Base-by-base conservation (phyloP, 495 filamentous ascomycete genomes). In the Schizothecium vesticola region DNA sequence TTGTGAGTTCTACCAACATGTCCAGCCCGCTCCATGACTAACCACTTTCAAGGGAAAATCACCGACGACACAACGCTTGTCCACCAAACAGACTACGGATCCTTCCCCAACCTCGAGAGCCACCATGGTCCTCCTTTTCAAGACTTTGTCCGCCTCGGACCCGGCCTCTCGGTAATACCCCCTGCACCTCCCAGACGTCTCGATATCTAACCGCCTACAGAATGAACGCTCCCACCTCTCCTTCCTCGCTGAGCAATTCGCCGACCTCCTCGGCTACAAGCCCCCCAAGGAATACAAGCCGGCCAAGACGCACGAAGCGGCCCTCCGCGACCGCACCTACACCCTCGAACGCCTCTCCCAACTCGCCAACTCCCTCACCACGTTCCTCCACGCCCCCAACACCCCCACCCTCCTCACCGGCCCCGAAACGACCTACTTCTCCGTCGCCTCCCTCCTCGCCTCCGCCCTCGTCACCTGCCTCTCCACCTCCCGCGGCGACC, bases 201-300 rank as follows among this genome's bases (percentile, higher is more conserved):
- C 19, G 13, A 57, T 65, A 22, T 1, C 70, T 67, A 72, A 71
- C 55, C 16, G 16, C 23, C 21, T 10, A 6, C 65, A 84, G 82
- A 77, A 76, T 56, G 75, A 73, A 11, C 76, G 82, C 3, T 75
- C 74, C 12, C 82, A 84, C 56, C 65, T 83, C 13, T 66, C 76
- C 12, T 70, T 83, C 58, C 68, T 83, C 8, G 67, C 80, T 2
- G 81, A 84, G 67, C 76, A 77, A 29, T 83, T 80, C 43, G 67
- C 80, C 33, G 82, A 84, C 28, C 67, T 84, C 7, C 67, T 82
- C 43, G 63, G 67, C 56, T 78, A 77, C 67, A 80, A 78, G 59
- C 78, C 78, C 16, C 79, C 80, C 11, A 81, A 81, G 56, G 80
- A 80, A 36, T 79, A 79, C 67, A 81, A 80, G 43, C 77, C 79